Evolutionary conservation across 2,329 filamentous ascomycete genomes (phyloP).

Genomic region (Epichloe sibirici): DNA sequence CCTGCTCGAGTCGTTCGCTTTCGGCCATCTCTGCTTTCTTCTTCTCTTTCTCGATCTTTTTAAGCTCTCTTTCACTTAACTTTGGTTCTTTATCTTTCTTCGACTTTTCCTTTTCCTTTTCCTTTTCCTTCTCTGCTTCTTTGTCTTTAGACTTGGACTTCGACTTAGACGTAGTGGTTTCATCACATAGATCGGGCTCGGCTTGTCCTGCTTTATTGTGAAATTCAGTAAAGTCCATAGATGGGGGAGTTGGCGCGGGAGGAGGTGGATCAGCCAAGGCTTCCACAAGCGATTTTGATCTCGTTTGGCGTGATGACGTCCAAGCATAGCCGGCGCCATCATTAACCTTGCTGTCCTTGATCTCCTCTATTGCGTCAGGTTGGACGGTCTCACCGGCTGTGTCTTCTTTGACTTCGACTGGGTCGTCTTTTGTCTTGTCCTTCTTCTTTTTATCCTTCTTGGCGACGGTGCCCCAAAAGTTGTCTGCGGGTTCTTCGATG

Average conservation of each 20-base stretch:
- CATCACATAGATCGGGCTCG: slow-evolving; percentile 24
- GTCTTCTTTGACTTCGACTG: slow-evolving; percentile 34
- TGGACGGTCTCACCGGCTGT: slow-evolving; percentile 34
- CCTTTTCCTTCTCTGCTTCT: slow-evolving; percentile 13
- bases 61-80: slow-evolving; percentile 37
- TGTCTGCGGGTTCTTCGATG: slow-evolving; percentile 31
- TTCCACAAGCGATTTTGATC: slow-evolving; percentile 28
- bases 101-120: slow-evolving; percentile 21
- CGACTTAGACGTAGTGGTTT: slow-evolving; percentile 17
- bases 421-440: slow-evolving; percentile 35
- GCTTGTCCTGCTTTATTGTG: slow-evolving; percentile 21
- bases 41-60: slow-evolving; percentile 38
- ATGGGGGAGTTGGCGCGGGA: slow-evolving; percentile 35
- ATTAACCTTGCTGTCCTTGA: slow-evolving; percentile 30
- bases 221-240: slow-evolving; percentile 32
- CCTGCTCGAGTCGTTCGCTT: slow-evolving; percentile 19
- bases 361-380: slow-evolving; percentile 32
- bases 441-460: slow-evolving; percentile 36
- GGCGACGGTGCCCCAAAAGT: slow-evolving; percentile 23
- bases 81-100: slow-evolving; percentile 30
- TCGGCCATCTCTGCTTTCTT: slow-evolving; percentile 30
- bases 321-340: slow-evolving; percentile 30
- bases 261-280: slow-evolving; percentile 31
- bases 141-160: slow-evolving; percentile 32
- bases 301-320: slow-evolving; percentile 30